Conservation (phyloP, 768 basidiomycete genomes). For the Kwoniella mangroviensis region DNA sequence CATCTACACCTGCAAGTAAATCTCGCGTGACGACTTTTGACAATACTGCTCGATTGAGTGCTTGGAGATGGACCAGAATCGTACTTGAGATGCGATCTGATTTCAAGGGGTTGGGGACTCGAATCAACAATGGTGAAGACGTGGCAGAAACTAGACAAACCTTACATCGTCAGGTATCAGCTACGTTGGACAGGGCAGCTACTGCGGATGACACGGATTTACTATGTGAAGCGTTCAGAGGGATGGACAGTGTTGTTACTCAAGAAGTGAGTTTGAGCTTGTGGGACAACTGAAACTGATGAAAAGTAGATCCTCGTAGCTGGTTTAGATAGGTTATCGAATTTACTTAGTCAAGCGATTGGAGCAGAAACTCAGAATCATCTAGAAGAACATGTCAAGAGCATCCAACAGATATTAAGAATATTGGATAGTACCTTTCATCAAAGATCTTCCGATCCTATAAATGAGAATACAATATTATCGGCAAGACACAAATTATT, state of each 20-base stretch:
- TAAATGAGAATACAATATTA: conserved; percentile 22
- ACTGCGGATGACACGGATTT: conserved; percentile 50
- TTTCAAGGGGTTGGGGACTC: conserved; percentile 47
- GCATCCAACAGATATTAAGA: conserved; percentile 40
- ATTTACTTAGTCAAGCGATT: conserved; percentile 38
- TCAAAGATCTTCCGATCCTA: neutral
- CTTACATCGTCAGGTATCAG: conserved; percentile 33
- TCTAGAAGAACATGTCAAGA: conserved; percentile 14
- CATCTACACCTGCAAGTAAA: conserved; percentile 8
- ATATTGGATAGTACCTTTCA: conserved; percentile 31
- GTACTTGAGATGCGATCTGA: conserved; percentile 53
- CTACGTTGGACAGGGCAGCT: conserved; percentile 39
- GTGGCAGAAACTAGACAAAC: conserved; percentile 36
- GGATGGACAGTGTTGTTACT: conserved; percentile 45
- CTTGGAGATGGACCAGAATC: conserved; percentile 53
- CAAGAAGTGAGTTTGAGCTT: conserved; percentile 37
- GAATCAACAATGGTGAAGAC: conserved; percentile 38
- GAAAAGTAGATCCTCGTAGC: conserved; percentile 35
- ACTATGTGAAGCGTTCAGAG: conserved; percentile 49
- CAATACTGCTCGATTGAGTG: conserved; percentile 37
- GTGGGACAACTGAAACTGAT: neutral
- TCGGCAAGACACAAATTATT: conserved; percentile 39
- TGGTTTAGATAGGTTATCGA: conserved; percentile 43
- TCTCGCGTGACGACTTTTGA: conserved; percentile 24
- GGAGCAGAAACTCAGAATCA: conserved; percentile 35